These are phyloP conservation scores for Vararia minispora DNA, from an alignment of 768 basidiomycete genomes.

Conservation along the genomic window DNA sequence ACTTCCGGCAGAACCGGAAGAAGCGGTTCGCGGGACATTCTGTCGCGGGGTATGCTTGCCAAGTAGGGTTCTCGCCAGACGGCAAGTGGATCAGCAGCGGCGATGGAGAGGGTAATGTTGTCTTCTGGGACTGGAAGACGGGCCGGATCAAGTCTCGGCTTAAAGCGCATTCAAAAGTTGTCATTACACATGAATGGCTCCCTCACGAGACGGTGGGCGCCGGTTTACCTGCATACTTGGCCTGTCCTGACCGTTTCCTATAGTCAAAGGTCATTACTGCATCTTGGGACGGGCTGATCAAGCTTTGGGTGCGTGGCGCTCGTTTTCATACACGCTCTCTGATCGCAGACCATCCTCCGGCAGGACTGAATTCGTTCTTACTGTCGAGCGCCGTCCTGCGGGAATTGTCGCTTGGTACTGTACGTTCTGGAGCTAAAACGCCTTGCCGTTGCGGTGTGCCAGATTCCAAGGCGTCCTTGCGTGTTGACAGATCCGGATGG, in stretches of 20 bases:
- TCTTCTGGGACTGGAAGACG: slow-evolving; percentile 99
- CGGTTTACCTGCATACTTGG: slow-evolving; percentile 7
- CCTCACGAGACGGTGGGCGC: slow-evolving; percentile 88
- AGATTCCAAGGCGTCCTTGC: too few species aligned
- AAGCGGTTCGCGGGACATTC: slow-evolving; percentile 98
- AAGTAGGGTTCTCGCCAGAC: slow-evolving; percentile 95
- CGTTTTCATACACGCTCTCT: not conserved
- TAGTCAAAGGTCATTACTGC: slow-evolving; percentile 96
- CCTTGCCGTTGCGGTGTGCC: too few species aligned
- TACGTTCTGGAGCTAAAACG: too few species aligned
- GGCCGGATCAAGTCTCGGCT: slow-evolving; percentile 87
- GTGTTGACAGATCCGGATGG: too few species aligned
- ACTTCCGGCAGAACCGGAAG: slow-evolving; percentile 97
- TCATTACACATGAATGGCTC: slow-evolving; percentile 96
- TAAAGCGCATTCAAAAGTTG: slow-evolving; percentile 88
- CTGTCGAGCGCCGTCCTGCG: too few species aligned
- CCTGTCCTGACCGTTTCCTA: slow-evolving; percentile 6
- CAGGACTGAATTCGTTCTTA: too few species aligned
- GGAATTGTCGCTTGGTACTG: too few species aligned
- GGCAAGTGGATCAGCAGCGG: slow-evolving; percentile 98
- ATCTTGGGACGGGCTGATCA: slow-evolving; percentile 96
- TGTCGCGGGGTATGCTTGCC: slow-evolving; percentile 93
- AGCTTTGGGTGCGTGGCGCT: slow-evolving; percentile 70
- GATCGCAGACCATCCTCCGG: too few species aligned
- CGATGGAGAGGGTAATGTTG: slow-evolving; percentile 87